Evolutionary conservation across 768 basidiomycete species (phyloP).

Genomic region (Hericium erinaceus): DNA sequence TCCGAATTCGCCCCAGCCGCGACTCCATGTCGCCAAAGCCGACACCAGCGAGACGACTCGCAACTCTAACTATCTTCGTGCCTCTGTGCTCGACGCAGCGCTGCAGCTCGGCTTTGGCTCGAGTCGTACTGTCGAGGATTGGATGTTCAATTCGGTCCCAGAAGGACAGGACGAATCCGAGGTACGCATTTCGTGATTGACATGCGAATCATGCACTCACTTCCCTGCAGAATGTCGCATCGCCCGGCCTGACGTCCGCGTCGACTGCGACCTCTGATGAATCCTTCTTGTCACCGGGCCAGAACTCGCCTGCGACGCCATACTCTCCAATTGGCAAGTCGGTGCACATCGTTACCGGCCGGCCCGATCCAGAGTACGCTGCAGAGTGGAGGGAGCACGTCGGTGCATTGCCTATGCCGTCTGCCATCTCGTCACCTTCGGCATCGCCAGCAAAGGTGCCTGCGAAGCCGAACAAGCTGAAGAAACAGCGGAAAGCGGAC

Average conservation of each 20-base stretch:
- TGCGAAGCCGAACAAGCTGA: slow-evolving; percentile 6
- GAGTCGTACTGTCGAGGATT: slow-evolving; percentile 52
- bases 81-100: slow-evolving; percentile 68
- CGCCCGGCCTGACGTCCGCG: slow-evolving; percentile 30
- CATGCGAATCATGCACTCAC: slow-evolving; percentile 6
- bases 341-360: slow-evolving; percentile 16
- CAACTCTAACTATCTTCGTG: slow-evolving; percentile 52
- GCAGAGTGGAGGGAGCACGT: slow-evolving; percentile 2
- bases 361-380: not conserved
- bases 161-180: slow-evolving; percentile 39
- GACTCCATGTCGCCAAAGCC: too few species aligned
- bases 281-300: not conserved
- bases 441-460: not conserved
- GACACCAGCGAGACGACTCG: slow-evolving; percentile 19
- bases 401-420: slow-evolving; percentile 12
- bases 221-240: slow-evolving; percentile 13
- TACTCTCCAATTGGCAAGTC: slow-evolving; percentile 5
- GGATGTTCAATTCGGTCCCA: slow-evolving; percentile 61
- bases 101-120: slow-evolving; percentile 56
- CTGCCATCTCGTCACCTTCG: slow-evolving; percentile 15
- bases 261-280: slow-evolving; percentile 33
- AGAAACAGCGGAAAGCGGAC: slow-evolving; percentile 38
- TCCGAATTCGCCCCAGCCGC: too few species aligned
- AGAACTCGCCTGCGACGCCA: too few species aligned
- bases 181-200: not conserved